Percentiles rank a stretch among this genome's conserved stretches.
Conservation (phyloP, 192 early-diverging fungal species). For the Coemansia sp. region DNA sequence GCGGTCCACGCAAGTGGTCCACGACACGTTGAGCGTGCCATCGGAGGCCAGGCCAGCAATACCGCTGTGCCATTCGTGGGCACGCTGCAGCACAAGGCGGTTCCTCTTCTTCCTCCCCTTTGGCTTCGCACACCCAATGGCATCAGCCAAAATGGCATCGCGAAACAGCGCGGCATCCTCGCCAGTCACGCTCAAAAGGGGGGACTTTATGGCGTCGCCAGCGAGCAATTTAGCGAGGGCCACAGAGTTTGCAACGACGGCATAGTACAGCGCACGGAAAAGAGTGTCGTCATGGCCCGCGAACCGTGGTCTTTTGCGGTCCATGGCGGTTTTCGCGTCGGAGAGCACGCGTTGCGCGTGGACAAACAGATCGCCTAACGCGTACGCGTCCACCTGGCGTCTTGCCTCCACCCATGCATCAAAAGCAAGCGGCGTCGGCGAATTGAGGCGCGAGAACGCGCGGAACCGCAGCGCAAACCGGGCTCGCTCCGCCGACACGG, state of each 20-base stretch:
- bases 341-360: slow-evolving; percentile 15
- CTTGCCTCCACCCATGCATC: slow-evolving; percentile 15
- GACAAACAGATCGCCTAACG: slow-evolving; percentile 20
- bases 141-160: not conserved
- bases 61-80: slow-evolving; percentile 16
- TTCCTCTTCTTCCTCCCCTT: slow-evolving; percentile 15
- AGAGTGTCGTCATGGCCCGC: slow-evolving; percentile 1
- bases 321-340: slow-evolving; percentile 7
- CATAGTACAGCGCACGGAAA: slow-evolving; percentile 7
- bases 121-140: slow-evolving; percentile 1
- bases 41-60: not conserved
- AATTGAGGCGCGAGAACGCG: slow-evolving; percentile 25
- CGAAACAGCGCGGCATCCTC: slow-evolving; percentile 11
- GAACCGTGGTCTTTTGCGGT: not conserved
- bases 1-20: slow-evolving; percentile 3
- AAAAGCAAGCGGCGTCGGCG: slow-evolving; percentile 33
- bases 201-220: not conserved
- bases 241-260: slow-evolving; percentile 23
- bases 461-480: slow-evolving; percentile 40
- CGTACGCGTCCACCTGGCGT: slow-evolving; percentile 29
- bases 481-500: slow-evolving; percentile 4
- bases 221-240: slow-evolving; percentile 11
- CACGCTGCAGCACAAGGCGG: not conserved
- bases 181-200: slow-evolving; percentile 9
- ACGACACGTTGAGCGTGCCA: slow-evolving; percentile 3